phyloP scores from a whole-genome alignment of 1,284 basidiomycete genomes.

The Irpex lacteus region DNA sequence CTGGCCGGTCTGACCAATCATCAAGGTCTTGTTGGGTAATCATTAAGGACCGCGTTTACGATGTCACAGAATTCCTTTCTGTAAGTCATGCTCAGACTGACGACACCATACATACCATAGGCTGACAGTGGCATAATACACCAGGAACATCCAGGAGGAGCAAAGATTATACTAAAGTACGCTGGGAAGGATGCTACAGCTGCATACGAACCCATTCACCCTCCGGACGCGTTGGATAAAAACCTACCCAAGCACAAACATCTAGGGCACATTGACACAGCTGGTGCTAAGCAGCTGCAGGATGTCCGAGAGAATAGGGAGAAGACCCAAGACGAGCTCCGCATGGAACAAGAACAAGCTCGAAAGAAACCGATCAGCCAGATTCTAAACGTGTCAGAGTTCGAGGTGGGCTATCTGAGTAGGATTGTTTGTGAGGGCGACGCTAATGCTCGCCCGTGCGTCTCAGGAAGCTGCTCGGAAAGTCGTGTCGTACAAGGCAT shows the following conservation, averaged over 20 bases:
- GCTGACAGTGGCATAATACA: neutral
- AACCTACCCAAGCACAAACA: conserved; percentile 66
- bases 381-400: conserved; percentile 74
- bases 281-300: conserved; percentile 44
- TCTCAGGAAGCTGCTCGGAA: conserved; percentile 34
- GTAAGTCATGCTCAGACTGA: conserved; percentile 29
- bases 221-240: conserved; percentile 67
- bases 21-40: conserved; percentile 88
- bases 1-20: neutral
- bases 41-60: conserved; percentile 74
- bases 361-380: conserved; percentile 62
- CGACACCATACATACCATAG: neutral
- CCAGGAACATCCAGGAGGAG: conserved; percentile 82
- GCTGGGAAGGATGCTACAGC: conserved; percentile 77
- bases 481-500: conserved; percentile 68
- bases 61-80: conserved; percentile 82
- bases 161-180: conserved; percentile 74
- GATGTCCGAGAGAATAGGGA: conserved; percentile 37
- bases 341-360: conserved; percentile 61
- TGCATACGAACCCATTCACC: conserved; percentile 73
- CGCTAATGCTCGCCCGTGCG: neutral
- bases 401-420: conserved; percentile 52
- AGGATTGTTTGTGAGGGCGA: neutral
- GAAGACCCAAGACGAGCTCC: conserved; percentile 69
- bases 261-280: conserved; percentile 64